Conservation (phyloP, 495 filamentous ascomycete genomes). For the Hypomontagnella monticulosa region DNA sequence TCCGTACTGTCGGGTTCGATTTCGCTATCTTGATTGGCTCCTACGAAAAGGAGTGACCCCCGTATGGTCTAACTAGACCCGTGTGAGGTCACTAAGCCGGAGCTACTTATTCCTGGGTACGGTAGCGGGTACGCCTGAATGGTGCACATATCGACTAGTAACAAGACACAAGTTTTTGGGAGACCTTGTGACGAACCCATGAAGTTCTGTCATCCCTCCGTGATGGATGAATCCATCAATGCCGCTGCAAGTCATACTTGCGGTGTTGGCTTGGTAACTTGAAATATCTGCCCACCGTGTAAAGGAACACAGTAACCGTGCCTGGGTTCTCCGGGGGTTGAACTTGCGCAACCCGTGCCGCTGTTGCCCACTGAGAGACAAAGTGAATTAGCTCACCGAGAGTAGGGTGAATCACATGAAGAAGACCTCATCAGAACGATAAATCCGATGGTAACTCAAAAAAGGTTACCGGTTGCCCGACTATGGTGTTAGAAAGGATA, state of each 20-base stretch:
- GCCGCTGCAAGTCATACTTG: neutral
- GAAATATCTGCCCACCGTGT: neutral
- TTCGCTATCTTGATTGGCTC: constrained; percentile 31
- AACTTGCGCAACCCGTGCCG: constrained; percentile 1
- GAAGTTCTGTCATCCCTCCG: constrained; percentile 7
- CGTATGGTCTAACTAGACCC: constrained; percentile 17
- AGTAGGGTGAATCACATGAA: constrained; percentile 5
- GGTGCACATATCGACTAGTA: neutral
- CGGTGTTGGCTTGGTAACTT: constrained; percentile 1
- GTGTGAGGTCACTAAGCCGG: constrained; percentile 21
- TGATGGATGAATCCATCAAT: neutral
- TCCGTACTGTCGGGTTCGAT: constrained; percentile 37
- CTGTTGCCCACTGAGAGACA: neutral
- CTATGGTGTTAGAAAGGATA: constrained; percentile 9
- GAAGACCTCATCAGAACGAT: neutral
- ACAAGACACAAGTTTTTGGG: constrained; percentile 13
- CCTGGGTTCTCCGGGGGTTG: neutral
- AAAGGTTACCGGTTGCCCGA: constrained; percentile 14
- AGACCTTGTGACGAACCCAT: constrained; percentile 19
- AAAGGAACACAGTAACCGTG: neutral
- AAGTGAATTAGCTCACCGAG: neutral
- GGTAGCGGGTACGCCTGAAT: neutral
- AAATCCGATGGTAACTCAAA: constrained; percentile 18
- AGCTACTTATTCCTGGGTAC: constrained; percentile 19
- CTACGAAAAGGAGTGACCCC: constrained; percentile 16